Base-by-base conservation (phyloP, 192 early-diverging fungal species). In the Diversispora eburnea region DNA sequence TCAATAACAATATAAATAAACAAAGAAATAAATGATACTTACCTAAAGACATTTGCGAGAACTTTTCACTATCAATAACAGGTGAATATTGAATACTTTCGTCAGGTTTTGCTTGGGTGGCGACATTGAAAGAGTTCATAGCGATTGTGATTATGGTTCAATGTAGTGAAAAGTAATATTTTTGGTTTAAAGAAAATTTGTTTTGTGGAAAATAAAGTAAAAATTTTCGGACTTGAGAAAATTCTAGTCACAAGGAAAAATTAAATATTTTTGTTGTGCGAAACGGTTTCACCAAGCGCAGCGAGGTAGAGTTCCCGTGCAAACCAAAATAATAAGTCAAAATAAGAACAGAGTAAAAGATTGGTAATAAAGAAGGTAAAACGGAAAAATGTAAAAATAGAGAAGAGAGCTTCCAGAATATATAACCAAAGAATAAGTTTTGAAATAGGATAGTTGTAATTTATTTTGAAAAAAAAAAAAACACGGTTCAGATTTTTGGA, bases 221-320 rank as follows among this genome's bases (percentile, higher is more conserved):
- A 55, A 57, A 58, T 22, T 59, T 47, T 58, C 39, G 19, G 55
- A 58, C 42, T 55, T 19, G 17, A 55, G 42, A 49, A 33, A 43
- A 58, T n/a, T 58, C 54, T 8, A 12, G 19, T 33, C 25, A 33
- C 25, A 33, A 52, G 15, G 20, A 43, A 33, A 54, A 33, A 33
- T 39, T 20, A 56, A 43, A 56, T 15, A 56, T 13, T 71, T 58
- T 71, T 57, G 25, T 33, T 55, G 3, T 46, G 42, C 13, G 12
- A 8, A 70, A 71, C 56, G 56, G 69, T 58, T 55, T 71, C 69
- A 71, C 69, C 69, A 71, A 71, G 69, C 69, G 55, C 69, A 71
- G 69, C 69, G 56, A 71, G 69, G 69, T 59, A 59, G 9, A 59
- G 57, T 25, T 56, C 54, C 67, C 67, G 65, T 46, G 20, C 51